Evolutionary conservation across 768 basidiomycete genomes (phyloP).

Genomic region (Xanthoconium purpureum): DNA sequence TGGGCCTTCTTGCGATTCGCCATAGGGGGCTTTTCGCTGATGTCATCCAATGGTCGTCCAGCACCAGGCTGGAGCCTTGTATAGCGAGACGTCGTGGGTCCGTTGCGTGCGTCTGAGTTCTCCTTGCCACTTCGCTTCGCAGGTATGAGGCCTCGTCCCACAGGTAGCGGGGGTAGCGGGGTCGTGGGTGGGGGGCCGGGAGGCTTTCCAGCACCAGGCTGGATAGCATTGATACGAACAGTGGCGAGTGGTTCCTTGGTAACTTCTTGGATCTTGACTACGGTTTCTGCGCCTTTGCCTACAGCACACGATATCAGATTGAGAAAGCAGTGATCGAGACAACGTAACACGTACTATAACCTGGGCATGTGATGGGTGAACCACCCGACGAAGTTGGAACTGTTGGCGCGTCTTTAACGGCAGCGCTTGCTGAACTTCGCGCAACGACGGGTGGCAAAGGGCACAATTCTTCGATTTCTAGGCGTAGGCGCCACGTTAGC

Average conservation of each 20-base stretch:
- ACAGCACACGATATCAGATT: not conserved
- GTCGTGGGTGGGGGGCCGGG: constrained; percentile 2
- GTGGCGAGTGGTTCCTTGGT: not conserved
- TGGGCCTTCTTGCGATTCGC: constrained; percentile 6
- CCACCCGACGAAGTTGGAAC: not conserved
- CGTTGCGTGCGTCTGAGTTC: constrained; percentile 3
- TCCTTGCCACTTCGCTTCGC: constrained; percentile 15
- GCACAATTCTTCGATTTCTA: not conserved
- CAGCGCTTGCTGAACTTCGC: not conserved
- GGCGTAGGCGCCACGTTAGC: not conserved
- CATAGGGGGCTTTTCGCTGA: constrained; percentile 1
- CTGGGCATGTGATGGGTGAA: not conserved
- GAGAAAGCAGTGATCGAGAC: not conserved
- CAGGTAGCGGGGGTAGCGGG: constrained; percentile 1
- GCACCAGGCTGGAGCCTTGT: constrained; percentile 2
- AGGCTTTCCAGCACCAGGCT: constrained; percentile 7
- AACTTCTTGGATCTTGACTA: not conserved
- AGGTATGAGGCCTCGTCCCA: not conserved
- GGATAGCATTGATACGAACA: not conserved
- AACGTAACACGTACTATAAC: constrained; percentile 2
- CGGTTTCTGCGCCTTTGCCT: constrained; percentile 1
- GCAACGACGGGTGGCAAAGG: not conserved
- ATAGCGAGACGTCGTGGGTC: constrained; percentile 2
- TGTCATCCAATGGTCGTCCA: not conserved
- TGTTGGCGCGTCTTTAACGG: not conserved